These are phyloP conservation scores for Hamigera avellanea DNA, from an alignment of 495 filamentous ascomycete species.

Conservation along the genomic window DNA sequence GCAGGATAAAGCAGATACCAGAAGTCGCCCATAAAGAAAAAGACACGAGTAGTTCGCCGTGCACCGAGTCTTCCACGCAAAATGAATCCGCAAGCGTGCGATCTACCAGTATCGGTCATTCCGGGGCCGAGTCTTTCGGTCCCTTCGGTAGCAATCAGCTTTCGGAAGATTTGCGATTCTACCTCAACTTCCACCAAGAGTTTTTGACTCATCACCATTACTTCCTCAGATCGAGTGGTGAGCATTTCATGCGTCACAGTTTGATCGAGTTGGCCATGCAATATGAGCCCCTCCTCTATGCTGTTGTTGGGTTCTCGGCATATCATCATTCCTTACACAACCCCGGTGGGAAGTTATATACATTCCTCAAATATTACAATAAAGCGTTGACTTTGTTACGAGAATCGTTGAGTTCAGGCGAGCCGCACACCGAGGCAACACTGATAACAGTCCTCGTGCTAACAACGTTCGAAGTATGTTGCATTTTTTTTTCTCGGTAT, in stretches of 20 bases:
- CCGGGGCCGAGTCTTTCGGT: constrained; percentile 11
- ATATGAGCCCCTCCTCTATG: constrained; percentile 77
- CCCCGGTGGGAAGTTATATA: constrained; percentile 57
- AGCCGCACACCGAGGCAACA: constrained; percentile 61
- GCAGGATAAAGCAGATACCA: constrained; percentile 31
- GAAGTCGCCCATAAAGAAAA: constrained; percentile 22
- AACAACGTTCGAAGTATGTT: constrained; percentile 78
- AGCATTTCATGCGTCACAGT: constrained; percentile 59
- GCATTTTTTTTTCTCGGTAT: neutral
- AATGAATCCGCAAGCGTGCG: constrained; percentile 23
- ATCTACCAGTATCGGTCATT: constrained; percentile 22
- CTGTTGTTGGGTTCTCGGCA: constrained; percentile 80
- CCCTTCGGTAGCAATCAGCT: constrained; percentile 32
- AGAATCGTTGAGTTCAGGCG: constrained; percentile 53
- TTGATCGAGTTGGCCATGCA: constrained; percentile 61
- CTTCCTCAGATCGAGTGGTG: constrained; percentile 53
- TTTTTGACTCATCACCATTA: constrained; percentile 73
- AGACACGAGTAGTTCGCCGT: constrained; percentile 33
- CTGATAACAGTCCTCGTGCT: constrained; percentile 84
- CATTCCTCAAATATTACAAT: constrained; percentile 86
- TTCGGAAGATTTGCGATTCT: constrained; percentile 59
- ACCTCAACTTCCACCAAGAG: constrained; percentile 65
- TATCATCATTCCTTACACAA: constrained; percentile 69
- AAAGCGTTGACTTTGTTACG: constrained; percentile 69
- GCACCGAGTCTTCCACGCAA: constrained; percentile 25